These are phyloP conservation scores for Cyberlindnera xylosilytica DNA, from an alignment of 805 yeast species.

Conservation along the genomic window DNA sequence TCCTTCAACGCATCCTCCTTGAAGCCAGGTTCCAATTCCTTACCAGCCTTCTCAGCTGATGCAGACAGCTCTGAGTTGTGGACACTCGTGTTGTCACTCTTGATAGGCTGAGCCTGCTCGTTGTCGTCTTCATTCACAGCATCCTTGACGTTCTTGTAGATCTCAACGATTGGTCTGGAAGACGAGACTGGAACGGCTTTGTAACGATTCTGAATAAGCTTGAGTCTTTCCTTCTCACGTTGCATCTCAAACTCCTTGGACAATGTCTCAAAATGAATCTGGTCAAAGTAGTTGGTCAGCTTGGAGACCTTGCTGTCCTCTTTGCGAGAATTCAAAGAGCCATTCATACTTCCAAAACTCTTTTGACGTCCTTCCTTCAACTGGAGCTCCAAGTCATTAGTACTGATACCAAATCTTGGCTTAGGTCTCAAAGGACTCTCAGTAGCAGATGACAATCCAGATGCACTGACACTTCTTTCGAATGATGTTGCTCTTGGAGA, in stretches of 20 bases:
- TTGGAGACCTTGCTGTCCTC: slow-evolving; percentile 52
- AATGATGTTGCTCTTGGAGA: slow-evolving; percentile 7
- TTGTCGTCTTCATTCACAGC: slow-evolving; percentile 64
- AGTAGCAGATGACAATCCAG: background rate
- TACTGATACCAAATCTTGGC: slow-evolving; percentile 25
- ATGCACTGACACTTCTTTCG: slow-evolving; percentile 5
- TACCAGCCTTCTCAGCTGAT: slow-evolving; percentile 1
- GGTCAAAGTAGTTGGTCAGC: slow-evolving; percentile 64
- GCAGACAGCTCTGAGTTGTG: too few relatives aligned
- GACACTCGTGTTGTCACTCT: too few relatives aligned
- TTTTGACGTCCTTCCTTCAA: slow-evolving; percentile 27
- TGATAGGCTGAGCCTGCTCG: slow-evolving; percentile 28
- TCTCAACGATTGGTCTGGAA: slow-evolving; percentile 86
- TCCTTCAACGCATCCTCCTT: slow-evolving; percentile 17
- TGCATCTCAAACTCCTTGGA: slow-evolving; percentile 86
- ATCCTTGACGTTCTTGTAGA: slow-evolving; percentile 83
- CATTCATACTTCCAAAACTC: slow-evolving; percentile 13
- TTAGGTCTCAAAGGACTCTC: slow-evolving; percentile 1
- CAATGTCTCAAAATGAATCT: slow-evolving; percentile 73
- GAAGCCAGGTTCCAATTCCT: slow-evolving; percentile 17
- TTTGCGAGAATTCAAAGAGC: slow-evolving; percentile 10
- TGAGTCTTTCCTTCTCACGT: slow-evolving; percentile 72
- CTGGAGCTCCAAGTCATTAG: slow-evolving; percentile 27
- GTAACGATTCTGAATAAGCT: slow-evolving; percentile 55
- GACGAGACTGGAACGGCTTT: slow-evolving; percentile 68